phyloP scores from a whole-genome alignment of 2,329 filamentous ascomycete species.

The Endothia cerciana region DNA sequence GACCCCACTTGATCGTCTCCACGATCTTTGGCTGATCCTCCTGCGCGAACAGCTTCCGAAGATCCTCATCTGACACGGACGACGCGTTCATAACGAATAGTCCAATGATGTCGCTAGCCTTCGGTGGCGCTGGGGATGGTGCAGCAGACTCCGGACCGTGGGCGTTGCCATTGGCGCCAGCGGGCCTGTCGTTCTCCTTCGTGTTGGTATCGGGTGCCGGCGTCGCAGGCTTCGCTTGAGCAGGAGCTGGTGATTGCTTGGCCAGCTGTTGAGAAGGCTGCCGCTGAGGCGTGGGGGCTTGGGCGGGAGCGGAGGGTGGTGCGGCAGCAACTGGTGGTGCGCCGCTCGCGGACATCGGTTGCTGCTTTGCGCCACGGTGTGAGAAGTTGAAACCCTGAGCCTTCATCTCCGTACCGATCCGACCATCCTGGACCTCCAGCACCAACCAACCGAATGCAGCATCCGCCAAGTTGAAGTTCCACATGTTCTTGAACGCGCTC shows the following conservation, averaged over 20 bases:
- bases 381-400: slow-evolving; percentile 99
- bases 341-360: slow-evolving; percentile 44
- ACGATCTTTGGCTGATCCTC: slow-evolving; percentile 83
- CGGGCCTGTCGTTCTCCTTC: slow-evolving; percentile 62
- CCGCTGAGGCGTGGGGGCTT: slow-evolving; percentile 36
- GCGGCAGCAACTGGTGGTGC: slow-evolving; percentile 40
- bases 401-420: slow-evolving; percentile 97
- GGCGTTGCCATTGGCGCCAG: slow-evolving; percentile 56
- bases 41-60: slow-evolving; percentile 78
- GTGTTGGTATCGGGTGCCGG: slow-evolving; percentile 55
- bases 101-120: slow-evolving; percentile 71
- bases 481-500: slow-evolving; percentile 99
- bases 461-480: slow-evolving; percentile 99
- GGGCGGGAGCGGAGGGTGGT: slow-evolving; percentile 42
- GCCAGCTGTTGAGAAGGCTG: slow-evolving; percentile 45
- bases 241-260: slow-evolving; percentile 45
- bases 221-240: slow-evolving; percentile 47
- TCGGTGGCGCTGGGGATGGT: slow-evolving; percentile 58
- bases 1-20: slow-evolving; percentile 77
- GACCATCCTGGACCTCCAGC: slow-evolving; percentile 90
- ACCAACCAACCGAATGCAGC: slow-evolving; percentile 97
- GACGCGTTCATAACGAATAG: slow-evolving; percentile 84
- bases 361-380: slow-evolving; percentile 85
- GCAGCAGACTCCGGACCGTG: slow-evolving; percentile 53
- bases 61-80: slow-evolving; percentile 74